Percentiles rank a stretch among this genome's conserved stretches.
phyloP scores from a whole-genome alignment of 225 moss, liverwort and hornwort species.

The Rhytidiadelphus loreus region DNA sequence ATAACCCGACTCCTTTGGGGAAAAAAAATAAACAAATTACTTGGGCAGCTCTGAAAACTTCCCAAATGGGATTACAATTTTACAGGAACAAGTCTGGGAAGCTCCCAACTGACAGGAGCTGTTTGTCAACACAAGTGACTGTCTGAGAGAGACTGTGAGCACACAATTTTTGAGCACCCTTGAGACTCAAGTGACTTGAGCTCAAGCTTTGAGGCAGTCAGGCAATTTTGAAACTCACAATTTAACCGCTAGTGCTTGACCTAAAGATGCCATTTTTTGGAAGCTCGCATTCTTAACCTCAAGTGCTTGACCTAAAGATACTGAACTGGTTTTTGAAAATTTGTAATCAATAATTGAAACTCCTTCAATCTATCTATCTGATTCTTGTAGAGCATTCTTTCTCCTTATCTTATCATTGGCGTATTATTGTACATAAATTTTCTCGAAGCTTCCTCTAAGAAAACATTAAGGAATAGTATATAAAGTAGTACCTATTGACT shows the following conservation, averaged over 20 bases:
- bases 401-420: neutral
- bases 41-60: neutral
- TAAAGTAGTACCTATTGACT: neutral
- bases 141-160: neutral
- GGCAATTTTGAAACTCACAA: too few relatives aligned
- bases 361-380: too few relatives aligned
- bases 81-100: neutral
- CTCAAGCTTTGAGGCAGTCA: neutral
- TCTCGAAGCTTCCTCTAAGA: rapidly evolving
- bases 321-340: too few relatives aligned
- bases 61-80: neutral
- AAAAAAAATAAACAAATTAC: neutral
- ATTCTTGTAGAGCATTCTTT: neutral
- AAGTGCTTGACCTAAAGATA: too few relatives aligned
- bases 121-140: neutral
- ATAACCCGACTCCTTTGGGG: neutral
- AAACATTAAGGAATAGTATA: neutral
- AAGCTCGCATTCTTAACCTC: too few relatives aligned
- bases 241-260: neutral
- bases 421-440: neutral
- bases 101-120: neutral
- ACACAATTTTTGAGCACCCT: neutral
- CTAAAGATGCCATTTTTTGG: too few relatives aligned
- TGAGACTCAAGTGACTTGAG: neutral
- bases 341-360: neutral